Evolutionary conservation across 768 basidiomycete genomes (phyloP).

Genomic region (Mycena chlorophos): DNA sequence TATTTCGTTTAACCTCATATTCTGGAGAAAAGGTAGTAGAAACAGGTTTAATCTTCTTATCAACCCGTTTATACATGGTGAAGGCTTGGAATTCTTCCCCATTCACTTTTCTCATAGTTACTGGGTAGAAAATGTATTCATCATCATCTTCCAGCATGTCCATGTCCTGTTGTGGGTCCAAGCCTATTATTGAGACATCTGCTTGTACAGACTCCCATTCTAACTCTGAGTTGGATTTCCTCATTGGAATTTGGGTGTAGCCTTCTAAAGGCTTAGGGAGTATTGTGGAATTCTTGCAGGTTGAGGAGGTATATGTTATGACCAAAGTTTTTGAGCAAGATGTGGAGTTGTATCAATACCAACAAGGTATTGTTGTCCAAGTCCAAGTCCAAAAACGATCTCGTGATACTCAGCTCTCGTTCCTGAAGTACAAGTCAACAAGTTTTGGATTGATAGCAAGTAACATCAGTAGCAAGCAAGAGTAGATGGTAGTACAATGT

Average conservation of each 20-base stretch:
- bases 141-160: not conserved
- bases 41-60: constrained; percentile 24
- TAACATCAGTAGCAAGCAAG: not conserved
- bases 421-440: not conserved
- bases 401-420: too few relatives aligned
- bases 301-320: too few relatives aligned
- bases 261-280: too few relatives aligned
- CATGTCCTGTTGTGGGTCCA: too few relatives aligned
- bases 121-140: constrained; percentile 2
- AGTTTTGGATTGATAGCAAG: not conserved
- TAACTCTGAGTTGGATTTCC: not conserved
- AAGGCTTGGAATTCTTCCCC: constrained; percentile 9
- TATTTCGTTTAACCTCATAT: constrained; percentile 6
- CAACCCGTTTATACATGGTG: constrained; percentile 17
- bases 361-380: too few relatives aligned
- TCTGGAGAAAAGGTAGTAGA: constrained; percentile 25
- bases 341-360: too few relatives aligned
- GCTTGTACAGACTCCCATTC: not conserved
- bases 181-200: not conserved
- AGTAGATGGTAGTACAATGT: not conserved
- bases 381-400: not conserved
- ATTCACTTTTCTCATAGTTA: not conserved
- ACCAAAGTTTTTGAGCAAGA: too few relatives aligned
- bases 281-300: too few relatives aligned
- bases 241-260: too few relatives aligned